phyloP scores from a whole-genome alignment of 2,329 filamentous ascomycete genomes.

The Phialophora chinensis region DNA sequence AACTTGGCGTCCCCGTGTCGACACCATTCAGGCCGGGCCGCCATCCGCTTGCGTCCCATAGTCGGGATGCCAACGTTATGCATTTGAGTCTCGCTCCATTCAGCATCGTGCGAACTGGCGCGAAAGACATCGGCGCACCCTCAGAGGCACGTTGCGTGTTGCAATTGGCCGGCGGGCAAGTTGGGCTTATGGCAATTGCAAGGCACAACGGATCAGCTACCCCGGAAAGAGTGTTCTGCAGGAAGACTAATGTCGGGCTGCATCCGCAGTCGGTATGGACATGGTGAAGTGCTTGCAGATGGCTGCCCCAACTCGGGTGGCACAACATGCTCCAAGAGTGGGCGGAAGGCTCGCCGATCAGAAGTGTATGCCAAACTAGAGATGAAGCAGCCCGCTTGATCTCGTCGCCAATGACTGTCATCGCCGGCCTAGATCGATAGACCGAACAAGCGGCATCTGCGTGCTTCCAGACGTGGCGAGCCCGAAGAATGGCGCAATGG shows the following conservation, averaged over 20 bases:
- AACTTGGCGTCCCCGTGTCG: not conserved
- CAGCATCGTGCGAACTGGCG: not conserved
- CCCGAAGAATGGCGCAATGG: slow-evolving; percentile 72
- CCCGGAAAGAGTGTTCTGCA: slow-evolving; percentile 2
- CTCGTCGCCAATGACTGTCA: slow-evolving; percentile 31
- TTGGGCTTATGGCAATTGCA: not conserved
- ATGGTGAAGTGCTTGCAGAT: not conserved
- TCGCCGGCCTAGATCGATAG: slow-evolving; percentile 54
- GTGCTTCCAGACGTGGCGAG: slow-evolving; percentile 26
- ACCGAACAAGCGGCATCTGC: slow-evolving; percentile 47
- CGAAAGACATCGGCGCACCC: not conserved
- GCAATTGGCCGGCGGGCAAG: not conserved
- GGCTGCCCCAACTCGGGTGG: not conserved
- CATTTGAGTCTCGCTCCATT: not conserved
- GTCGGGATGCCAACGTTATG: not conserved
- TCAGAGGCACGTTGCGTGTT: not conserved
- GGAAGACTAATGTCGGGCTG: slow-evolving; percentile 2
- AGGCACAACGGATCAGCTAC: slow-evolving; percentile 1
- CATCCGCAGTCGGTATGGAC: slow-evolving; percentile 1
- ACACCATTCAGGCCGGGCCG: not conserved
- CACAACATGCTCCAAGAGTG: slow-evolving; percentile 3
- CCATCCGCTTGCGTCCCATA: slow-evolving; percentile 1
- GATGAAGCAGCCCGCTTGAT: slow-evolving; percentile 7
- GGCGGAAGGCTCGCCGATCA: not conserved
- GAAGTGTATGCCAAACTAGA: not conserved